phyloP scores from a whole-genome alignment of 345 rosid genomes.

The Turritis glabra region DNA sequence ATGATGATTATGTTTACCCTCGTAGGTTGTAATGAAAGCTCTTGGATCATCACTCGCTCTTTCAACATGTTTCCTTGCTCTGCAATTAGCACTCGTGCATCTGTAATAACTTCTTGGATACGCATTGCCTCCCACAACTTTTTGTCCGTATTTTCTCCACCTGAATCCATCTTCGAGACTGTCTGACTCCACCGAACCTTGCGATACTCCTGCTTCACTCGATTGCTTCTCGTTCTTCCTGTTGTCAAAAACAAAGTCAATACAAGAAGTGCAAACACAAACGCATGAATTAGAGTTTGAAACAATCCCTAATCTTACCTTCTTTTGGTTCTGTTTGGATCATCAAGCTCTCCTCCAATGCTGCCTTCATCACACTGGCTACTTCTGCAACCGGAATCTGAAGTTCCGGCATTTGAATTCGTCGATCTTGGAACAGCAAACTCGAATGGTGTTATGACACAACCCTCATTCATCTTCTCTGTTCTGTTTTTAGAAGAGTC shows the following conservation, averaged over 20 bases:
- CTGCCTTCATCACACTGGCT: conserved; percentile 69
- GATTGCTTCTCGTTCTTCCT: conserved; percentile 65
- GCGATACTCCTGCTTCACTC: conserved; percentile 54
- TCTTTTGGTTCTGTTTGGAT: conserved; percentile 60
- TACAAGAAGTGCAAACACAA: not conserved
- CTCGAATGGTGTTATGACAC: conserved; percentile 32
- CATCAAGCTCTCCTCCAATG: conserved; percentile 59
- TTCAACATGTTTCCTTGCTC: conserved; percentile 89
- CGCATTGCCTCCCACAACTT: conserved; percentile 93
- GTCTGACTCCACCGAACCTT: conserved; percentile 68
- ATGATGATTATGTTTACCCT: conserved; percentile 91
- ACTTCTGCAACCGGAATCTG: conserved; percentile 66
- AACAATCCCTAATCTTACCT: conserved; percentile 47
- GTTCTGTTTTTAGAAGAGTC: conserved; percentile 49
- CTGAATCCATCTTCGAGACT: conserved; percentile 86
- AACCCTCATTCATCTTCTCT: conserved; percentile 41
- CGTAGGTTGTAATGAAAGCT: conserved; percentile 90
- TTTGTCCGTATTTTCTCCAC: conserved; percentile 99
- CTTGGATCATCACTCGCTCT: conserved; percentile 86
- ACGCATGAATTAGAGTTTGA: not conserved
- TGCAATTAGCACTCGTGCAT: conserved; percentile 79
- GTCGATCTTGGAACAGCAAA: conserved; percentile 31
- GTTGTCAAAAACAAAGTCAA: not conserved
- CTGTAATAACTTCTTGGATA: conserved; percentile 97
- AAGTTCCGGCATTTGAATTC: conserved; percentile 44